Conservation (phyloP, 2,329 filamentous ascomycete species). For the Penicillium concentricum region DNA sequence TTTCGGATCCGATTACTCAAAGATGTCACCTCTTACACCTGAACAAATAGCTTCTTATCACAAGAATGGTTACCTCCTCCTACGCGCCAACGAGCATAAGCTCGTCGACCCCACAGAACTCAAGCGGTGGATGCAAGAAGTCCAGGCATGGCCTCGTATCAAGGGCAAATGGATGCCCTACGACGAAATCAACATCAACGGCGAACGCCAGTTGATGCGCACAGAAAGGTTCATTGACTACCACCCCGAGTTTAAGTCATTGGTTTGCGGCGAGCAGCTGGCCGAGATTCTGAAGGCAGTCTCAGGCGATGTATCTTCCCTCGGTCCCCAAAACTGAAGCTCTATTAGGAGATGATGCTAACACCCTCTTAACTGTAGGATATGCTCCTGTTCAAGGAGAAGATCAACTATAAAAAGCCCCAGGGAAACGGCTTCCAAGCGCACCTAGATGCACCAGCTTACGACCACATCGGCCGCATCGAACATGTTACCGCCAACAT, state of each 20-base stretch:
- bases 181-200: conserved; percentile 33
- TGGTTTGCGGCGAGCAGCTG: conserved; percentile 29
- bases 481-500: conserved; percentile 38
- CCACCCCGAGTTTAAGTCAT: conserved; percentile 25
- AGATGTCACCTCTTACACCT: conserved; percentile 17
- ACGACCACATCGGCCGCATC: conserved; percentile 36
- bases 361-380: conserved; percentile 15
- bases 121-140: conserved; percentile 27
- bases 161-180: conserved; percentile 37
- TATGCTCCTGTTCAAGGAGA: conserved; percentile 39
- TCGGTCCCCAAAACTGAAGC: rapidly evolving
- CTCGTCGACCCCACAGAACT: conserved; percentile 26
- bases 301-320: conserved; percentile 22
- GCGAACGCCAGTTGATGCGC: conserved; percentile 34
- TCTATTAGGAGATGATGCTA: neutral
- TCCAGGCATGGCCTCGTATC: conserved; percentile 28
- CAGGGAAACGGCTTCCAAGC: conserved; percentile 36
- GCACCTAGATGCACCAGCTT: conserved; percentile 38
- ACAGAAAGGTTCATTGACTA: conserved; percentile 37
- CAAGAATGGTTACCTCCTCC: conserved; percentile 27
- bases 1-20: neutral
- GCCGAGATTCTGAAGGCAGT: conserved; percentile 29
- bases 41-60: conserved; percentile 26
- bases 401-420: conserved; percentile 40
- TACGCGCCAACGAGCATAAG: conserved; percentile 27